Base-by-base conservation (phyloP, 495 filamentous ascomycete species). In the Glutinoglossum americanum region DNA sequence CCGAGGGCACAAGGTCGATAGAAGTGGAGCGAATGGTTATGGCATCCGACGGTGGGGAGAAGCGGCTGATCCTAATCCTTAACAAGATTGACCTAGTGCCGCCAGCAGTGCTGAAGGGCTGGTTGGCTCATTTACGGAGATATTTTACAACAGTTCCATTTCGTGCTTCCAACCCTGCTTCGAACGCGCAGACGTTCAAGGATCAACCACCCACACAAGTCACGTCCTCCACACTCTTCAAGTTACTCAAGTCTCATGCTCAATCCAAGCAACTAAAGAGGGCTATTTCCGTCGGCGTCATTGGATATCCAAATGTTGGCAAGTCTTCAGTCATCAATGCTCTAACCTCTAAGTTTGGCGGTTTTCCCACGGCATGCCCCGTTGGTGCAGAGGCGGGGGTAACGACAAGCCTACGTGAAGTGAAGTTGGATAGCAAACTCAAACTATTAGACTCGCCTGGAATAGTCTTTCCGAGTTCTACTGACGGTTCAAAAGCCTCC, bases 71-170 rank as follows among this genome's bases (percentile, higher is more conserved):
- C 60, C 80, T 97, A 58, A 81, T 97, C 57, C 75, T 97, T 60
- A 97, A 97, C 80, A 97, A 97, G 75, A 92, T 94, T 66, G 90
- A 97, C 66, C 78, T 97, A 33, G 76, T 95, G 32, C 90, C 90
- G 11, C 80, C 86, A 1, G 68, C 78, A 1, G 84, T 89, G 25
- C 78, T 94, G 51, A 87, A 85, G 68, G 75, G 70, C 59, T 97
- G 90, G 90, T 76, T 97, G 60, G 66, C 75, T 54, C 81, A 95
- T 68, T 77, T 97, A 61, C 82, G 87, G 56, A 80, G 88, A 58
- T 94, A 82, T 69, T 95, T 95, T 76, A 90, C 90, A 32, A 94
- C 90, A 0, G 76, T 97, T 23, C 90, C 90, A 0, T 79, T 97
- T 25, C 87, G 89, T 64, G 89, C 90, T 0, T 89, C 86, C 53